Evolutionary conservation across 2,329 filamentous ascomycete species (phyloP).

Genomic region (Massarina eburnea): DNA sequence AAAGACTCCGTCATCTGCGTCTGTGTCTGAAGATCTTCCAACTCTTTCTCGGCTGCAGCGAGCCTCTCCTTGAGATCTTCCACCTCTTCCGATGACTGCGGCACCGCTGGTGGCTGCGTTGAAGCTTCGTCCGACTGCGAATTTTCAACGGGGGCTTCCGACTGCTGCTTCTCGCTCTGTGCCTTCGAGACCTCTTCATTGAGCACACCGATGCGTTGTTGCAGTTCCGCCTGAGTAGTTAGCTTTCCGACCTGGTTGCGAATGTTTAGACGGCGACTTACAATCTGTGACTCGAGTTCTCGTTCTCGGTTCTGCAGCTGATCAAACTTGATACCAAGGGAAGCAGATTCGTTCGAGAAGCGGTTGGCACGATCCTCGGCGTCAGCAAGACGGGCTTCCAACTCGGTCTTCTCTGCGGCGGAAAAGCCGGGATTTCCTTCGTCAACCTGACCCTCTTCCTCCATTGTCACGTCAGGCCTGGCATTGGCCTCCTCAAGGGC

Average conservation of each 20-base stretch:
- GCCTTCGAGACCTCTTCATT: conserved; percentile 35
- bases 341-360: conserved; percentile 40
- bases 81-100: conserved; percentile 22
- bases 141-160: conserved; percentile 14
- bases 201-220: conserved; percentile 40
- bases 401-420: conserved; percentile 34
- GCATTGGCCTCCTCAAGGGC: conserved; percentile 66
- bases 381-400: conserved; percentile 41
- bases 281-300: conserved; percentile 64
- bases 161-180: conserved; percentile 16
- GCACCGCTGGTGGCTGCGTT: conserved; percentile 5
- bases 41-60: conserved; percentile 47
- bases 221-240: conserved; percentile 41
- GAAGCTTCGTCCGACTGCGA: conserved; percentile 11
- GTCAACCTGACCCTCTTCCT: conserved; percentile 52
- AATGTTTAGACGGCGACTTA: conserved; percentile 21
- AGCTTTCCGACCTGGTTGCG: conserved; percentile 3
- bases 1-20: conserved; percentile 28
- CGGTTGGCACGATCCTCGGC: conserved; percentile 46
- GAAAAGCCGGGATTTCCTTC: conserved; percentile 31
- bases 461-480: conserved; percentile 35
- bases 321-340: conserved; percentile 45
- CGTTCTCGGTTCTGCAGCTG: conserved; percentile 63
- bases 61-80: conserved; percentile 47
- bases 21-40: conserved; percentile 47